These are phyloP conservation scores for Grosmannia clavigera DNA, from an alignment of 2,329 filamentous ascomycete species.

Conservation along the genomic window DNA sequence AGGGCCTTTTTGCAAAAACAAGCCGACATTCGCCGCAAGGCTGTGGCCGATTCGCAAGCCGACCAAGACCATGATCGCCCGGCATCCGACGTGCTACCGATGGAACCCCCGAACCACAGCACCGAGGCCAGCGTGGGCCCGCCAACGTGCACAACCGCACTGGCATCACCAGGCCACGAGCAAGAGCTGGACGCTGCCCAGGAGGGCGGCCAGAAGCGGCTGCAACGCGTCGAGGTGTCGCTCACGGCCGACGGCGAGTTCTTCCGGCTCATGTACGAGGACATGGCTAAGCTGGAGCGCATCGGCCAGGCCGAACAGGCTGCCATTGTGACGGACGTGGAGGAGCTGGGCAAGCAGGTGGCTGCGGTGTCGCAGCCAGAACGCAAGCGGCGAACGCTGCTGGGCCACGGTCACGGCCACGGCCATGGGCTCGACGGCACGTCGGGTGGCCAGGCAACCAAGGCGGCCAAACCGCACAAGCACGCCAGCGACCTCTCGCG, in stretches of 20 bases:
- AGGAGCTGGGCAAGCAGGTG: conserved; percentile 51
- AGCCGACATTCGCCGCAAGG: conserved; percentile 19
- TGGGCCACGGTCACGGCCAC: conserved; percentile 44
- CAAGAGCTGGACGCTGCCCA: neutral
- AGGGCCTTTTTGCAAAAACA: conserved; percentile 50
- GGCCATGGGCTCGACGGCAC: conserved; percentile 26
- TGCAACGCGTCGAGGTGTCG: conserved; percentile 54
- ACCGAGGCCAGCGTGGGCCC: neutral
- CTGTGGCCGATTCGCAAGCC: neutral
- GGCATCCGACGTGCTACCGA: neutral
- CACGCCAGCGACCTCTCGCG: conserved; percentile 48
- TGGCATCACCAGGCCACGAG: neutral
- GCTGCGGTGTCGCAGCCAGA: conserved; percentile 49
- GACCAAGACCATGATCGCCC: neutral
- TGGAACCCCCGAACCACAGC: neutral
- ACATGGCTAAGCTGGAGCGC: conserved; percentile 55
- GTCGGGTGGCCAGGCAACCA: neutral
- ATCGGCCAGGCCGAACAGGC: conserved; percentile 56
- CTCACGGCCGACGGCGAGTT: conserved; percentile 69
- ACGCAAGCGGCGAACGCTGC: conserved; percentile 12
- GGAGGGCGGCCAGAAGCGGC: conserved; percentile 1
- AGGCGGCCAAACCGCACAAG: conserved; percentile 27
- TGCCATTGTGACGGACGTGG: conserved; percentile 50
- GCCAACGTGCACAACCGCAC: neutral
- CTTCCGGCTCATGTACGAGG: conserved; percentile 61